phyloP scores from a whole-genome alignment of 306 rosid genomes.

The Lathyrus oleraceus region DNA sequence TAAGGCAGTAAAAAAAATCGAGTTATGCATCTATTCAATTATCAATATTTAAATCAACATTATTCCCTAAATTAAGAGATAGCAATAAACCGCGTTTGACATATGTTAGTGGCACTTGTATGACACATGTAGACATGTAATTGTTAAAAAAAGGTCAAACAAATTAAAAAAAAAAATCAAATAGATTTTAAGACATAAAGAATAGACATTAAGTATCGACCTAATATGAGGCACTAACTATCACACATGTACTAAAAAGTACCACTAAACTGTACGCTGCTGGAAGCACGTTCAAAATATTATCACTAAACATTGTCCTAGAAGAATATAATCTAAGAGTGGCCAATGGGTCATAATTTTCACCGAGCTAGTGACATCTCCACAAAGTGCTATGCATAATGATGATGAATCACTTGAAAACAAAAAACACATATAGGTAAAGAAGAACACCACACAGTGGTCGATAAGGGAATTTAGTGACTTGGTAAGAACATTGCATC shows the following conservation, averaged over 20 bases:
- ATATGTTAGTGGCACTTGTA: too few species aligned
- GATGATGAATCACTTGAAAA: constrained; percentile 3
- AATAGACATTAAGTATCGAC: too few species aligned
- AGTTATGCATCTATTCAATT: too few species aligned
- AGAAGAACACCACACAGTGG: constrained; percentile 7
- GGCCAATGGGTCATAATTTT: constrained; percentile 17
- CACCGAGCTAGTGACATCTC: constrained; percentile 10
- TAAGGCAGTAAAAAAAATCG: too few species aligned
- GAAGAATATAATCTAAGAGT: constrained; percentile 18
- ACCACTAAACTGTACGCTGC: not conserved
- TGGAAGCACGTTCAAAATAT: not conserved
- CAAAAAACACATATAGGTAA: not conserved
- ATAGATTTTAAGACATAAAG: too few species aligned
- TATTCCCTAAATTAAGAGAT: too few species aligned
- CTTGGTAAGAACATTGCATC: not conserved
- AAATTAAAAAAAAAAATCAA: too few species aligned
- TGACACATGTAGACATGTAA: too few species aligned
- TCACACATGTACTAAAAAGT: constrained; percentile 18
- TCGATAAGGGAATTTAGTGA: not conserved
- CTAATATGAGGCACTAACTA: not conserved
- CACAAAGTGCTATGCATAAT: constrained; percentile 6
- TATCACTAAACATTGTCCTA: not conserved
- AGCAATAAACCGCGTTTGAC: too few species aligned
- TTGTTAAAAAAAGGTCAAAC: too few species aligned
- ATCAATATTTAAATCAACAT: too few species aligned